phyloP scores from a whole-genome alignment of 2,329 filamentous ascomycete genomes.

The Alternaria ventricosa region DNA sequence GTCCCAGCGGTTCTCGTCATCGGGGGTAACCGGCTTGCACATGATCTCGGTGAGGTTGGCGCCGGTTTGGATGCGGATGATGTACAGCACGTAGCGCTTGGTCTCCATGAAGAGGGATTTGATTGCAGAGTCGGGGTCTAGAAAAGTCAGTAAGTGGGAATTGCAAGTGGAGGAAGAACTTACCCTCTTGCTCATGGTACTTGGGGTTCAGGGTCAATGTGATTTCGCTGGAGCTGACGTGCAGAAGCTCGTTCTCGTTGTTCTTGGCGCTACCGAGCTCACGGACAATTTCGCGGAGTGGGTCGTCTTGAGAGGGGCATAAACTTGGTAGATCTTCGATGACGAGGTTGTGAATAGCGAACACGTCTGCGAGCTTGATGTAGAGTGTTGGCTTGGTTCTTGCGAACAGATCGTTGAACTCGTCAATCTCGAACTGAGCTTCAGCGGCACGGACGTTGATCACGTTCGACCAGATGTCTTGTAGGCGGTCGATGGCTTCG shows the following conservation, averaged over 20 bases:
- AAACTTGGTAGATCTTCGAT: slow-evolving; percentile 78
- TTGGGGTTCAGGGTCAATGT: slow-evolving; percentile 89
- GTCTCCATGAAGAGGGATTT: slow-evolving; percentile 98
- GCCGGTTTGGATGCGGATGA: slow-evolving; percentile 94
- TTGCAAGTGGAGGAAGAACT: slow-evolving; percentile 17
- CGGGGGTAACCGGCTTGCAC: slow-evolving; percentile 82
- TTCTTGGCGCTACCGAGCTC: slow-evolving; percentile 95
- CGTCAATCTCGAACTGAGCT: slow-evolving; percentile 94
- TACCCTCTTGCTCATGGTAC: slow-evolving; percentile 80
- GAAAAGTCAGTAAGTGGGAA: slow-evolving; percentile 27
- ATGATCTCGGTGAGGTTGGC: slow-evolving; percentile 93
- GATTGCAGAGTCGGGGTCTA: slow-evolving; percentile 87
- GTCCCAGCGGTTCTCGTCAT: slow-evolving; percentile 91
- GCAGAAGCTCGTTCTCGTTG: slow-evolving; percentile 92
- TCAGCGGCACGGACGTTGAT: slow-evolving; percentile 88
- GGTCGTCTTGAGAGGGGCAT: slow-evolving; percentile 82
- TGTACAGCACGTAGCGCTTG: slow-evolving; percentile 95
- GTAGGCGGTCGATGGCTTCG: slow-evolving; percentile 81
- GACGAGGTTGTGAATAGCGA: slow-evolving; percentile 90
- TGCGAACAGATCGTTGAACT: slow-evolving; percentile 97
- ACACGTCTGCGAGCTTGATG: slow-evolving; percentile 98
- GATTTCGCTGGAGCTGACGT: slow-evolving; percentile 85
- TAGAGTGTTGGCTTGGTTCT: slow-evolving; percentile 98
- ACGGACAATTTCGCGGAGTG: slow-evolving; percentile 87
- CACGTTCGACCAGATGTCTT: slow-evolving; percentile 75